Base-by-base conservation (phyloP, 2,329 filamentous ascomycete genomes). In the Plenodomus tracheiphilus region DNA sequence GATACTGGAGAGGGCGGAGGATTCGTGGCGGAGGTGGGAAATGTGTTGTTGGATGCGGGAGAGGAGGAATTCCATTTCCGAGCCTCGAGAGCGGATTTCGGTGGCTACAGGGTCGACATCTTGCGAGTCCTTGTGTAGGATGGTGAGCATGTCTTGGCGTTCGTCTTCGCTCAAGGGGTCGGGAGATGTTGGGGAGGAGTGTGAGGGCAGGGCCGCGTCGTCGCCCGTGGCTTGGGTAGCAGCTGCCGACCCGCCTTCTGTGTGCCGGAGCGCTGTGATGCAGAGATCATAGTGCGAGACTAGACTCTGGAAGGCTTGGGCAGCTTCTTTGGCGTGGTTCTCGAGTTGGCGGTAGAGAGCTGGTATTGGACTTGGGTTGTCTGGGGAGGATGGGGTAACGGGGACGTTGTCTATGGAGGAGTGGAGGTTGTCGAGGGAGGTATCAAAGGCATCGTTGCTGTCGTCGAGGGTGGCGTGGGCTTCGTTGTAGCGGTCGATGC, bases 221-320 rank as follows among this genome's bases (percentile, higher is more conserved):
- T 32, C 28, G 21, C 68, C 70, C 1, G 72, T 69, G 17, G 71
- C 71, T 43, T 73, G 69, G n/a, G 69, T 73, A 2, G 76, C 77
- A 13, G 77, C 77, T 51, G 76, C 76, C 10, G 75, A 74, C 9
- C 78, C 77, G 48, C 77, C 77, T 74, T 96, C 91, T 2, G 92
- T 97, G 42, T 93, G 91, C 51, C 91, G 89, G 37, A 97, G 87
- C 1, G 93, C 93, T 1, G 87, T 93, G 13, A 96, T 89, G 70
- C 93, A 97, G 56, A 96, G 84, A 70, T 97, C 93, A 68, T 96
- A 97, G 73, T 97, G 93, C 20, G 82, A 84, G 7, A 91, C 91
- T 3, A 97, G 77, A 1, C 88, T 91, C 47, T 90, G 83, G 1
- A 97, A 82, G 4, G 91, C 81, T 48, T 86, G 81, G 4, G 92